phyloP scores from a whole-genome alignment of 805 yeast species.

The Kodamaea kaohsiungensis region DNA sequence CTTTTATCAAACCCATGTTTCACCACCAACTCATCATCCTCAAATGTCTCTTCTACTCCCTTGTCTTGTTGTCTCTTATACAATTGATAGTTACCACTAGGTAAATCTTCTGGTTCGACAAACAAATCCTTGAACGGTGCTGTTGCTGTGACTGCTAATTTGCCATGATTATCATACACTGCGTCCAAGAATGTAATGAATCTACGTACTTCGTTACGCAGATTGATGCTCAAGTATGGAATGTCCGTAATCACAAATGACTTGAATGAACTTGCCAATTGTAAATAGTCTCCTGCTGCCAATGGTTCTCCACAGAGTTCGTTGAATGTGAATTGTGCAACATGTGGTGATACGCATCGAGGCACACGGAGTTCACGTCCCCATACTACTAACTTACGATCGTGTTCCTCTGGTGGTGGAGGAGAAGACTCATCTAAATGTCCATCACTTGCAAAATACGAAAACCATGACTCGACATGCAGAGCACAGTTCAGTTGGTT shows the following conservation, averaged over 20 bases:
- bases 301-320: constrained; percentile 84
- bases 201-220: constrained; percentile 82
- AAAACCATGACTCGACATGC: constrained; percentile 79
- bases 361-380: constrained; percentile 84
- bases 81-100: constrained; percentile 46
- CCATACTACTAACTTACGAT: constrained; percentile 64
- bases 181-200: constrained; percentile 96
- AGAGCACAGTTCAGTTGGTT: constrained; percentile 51
- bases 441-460: constrained; percentile 53
- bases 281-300: constrained; percentile 93
- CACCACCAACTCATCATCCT: constrained; percentile 63
- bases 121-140: constrained; percentile 83
- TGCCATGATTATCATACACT: constrained; percentile 86
- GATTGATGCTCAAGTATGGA: constrained; percentile 76
- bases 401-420: constrained; percentile 14
- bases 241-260: constrained; percentile 90
- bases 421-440: not conserved
- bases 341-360: constrained; percentile 68
- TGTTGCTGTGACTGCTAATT: constrained; percentile 86
- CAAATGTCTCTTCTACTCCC: constrained; percentile 39
- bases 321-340: constrained; percentile 86
- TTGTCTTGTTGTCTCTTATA: constrained; percentile 41
- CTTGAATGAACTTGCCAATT: constrained; percentile 72
- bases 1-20: constrained; percentile 76
- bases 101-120: constrained; percentile 73